These are phyloP conservation scores for Leccinellum luteum DNA, from an alignment of 768 basidiomycete species.

Conservation along the genomic window DNA sequence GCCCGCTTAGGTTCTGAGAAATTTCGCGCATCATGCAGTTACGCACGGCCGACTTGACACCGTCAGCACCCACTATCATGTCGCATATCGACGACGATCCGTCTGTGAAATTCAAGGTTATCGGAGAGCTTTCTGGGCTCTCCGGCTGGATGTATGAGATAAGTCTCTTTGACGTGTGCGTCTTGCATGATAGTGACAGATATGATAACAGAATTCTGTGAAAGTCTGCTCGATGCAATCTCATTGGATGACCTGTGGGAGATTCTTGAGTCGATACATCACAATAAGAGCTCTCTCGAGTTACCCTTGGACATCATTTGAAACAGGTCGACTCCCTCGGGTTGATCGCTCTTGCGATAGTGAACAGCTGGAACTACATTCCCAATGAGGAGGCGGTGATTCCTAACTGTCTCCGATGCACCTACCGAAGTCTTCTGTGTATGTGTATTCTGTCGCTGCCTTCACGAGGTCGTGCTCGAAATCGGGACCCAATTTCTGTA, in stretches of 20 bases:
- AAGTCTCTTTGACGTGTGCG: constrained; percentile 57
- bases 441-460: constrained; percentile 16
- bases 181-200: constrained; percentile 44
- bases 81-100: constrained; percentile 59
- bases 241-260: constrained; percentile 43
- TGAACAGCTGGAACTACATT: constrained; percentile 47
- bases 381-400: background rate
- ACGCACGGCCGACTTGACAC: constrained; percentile 55
- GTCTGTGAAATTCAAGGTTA: constrained; percentile 59
- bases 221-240: constrained; percentile 67
- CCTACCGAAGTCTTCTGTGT: constrained; percentile 25
- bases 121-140: constrained; percentile 28
- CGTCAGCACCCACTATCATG: constrained; percentile 66
- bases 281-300: no score
- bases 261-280: background rate
- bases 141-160: constrained; percentile 48
- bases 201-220: constrained; percentile 53
- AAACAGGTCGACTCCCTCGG: constrained; percentile 50
- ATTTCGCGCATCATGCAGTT: constrained; percentile 33
- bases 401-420: background rate
- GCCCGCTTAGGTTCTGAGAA: constrained; percentile 32
- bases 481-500: constrained; percentile 17
- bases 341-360: constrained; percentile 61
- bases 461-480: constrained; percentile 17
- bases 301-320: constrained; percentile 56